Percentiles rank a stretch among this genome's conserved stretches.
These are phyloP conservation scores for Amoebophrya sp. DNA, from an alignment of 169 alveolate genomes.

Conservation along the genomic window DNA sequence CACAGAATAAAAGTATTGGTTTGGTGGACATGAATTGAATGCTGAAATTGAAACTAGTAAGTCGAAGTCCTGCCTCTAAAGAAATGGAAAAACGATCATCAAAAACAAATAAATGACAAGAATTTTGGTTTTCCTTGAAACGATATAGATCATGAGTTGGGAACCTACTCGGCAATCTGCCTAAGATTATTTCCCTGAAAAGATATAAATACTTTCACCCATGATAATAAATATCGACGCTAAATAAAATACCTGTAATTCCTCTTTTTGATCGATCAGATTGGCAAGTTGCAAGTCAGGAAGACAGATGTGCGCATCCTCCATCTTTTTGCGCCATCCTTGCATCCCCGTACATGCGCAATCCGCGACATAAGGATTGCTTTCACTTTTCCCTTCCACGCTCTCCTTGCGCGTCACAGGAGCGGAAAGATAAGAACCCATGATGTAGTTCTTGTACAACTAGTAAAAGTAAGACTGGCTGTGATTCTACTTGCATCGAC, in stretches of 20 bases:
- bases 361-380: background rate
- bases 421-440: background rate
- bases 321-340: slow-evolving; percentile 91
- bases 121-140: too few species aligned
- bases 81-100: background rate
- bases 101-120: background rate
- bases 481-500: too few species aligned
- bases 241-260: background rate
- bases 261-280: background rate
- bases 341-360: slow-evolving; percentile 56
- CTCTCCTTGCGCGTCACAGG: background rate
- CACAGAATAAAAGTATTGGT: background rate
- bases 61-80: background rate
- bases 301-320: slow-evolving; percentile 75
- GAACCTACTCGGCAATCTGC: too few species aligned
- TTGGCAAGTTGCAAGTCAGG: background rate
- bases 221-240: background rate
- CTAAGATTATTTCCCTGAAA: too few species aligned
- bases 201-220: background rate
- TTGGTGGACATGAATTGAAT: background rate
- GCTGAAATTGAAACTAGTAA: background rate
- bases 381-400: background rate
- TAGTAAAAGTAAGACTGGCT: too few species aligned
- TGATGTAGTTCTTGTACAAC: too few species aligned
- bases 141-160: too few species aligned